A percentile compares a stretch with the other conserved stretches of the same genome.
phyloP scores from a whole-genome alignment of 495 filamentous ascomycete species.

The Aspergillus olivimuriae region DNA sequence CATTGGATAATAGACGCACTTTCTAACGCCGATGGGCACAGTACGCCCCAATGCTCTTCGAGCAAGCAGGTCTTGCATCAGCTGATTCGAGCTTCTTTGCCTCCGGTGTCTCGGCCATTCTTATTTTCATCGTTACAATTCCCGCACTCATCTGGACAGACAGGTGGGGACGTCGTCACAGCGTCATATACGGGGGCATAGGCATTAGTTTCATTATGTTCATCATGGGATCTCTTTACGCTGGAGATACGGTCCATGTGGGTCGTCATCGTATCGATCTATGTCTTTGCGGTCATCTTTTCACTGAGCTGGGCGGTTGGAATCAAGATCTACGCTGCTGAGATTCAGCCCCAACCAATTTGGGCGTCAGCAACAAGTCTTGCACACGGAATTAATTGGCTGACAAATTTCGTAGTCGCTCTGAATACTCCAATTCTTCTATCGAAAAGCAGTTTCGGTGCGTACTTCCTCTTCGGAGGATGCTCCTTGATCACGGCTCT shows the following conservation, averaged over 20 bases:
- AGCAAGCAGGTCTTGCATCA: constrained; percentile 45
- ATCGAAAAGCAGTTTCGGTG: constrained; percentile 46
- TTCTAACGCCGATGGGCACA: no score
- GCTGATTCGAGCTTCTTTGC: constrained; percentile 47
- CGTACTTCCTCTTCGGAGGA: constrained; percentile 57
- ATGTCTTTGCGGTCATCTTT: constrained; percentile 18
- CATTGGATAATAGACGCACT: no score
- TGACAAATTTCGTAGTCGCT: constrained; percentile 58
- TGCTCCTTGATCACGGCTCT: constrained; percentile 41
- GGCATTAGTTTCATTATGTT: constrained; percentile 41
- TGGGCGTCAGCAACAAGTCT: constrained; percentile 45
- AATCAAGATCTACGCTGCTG: constrained; percentile 47
- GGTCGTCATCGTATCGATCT: constrained; percentile 39
- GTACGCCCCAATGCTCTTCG: constrained; percentile 49
- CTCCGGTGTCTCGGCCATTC: constrained; percentile 46
- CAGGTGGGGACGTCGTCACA: constrained; percentile 52
- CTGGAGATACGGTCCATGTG: constrained; percentile 44
- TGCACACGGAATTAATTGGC: constrained; percentile 45
- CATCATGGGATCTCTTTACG: constrained; percentile 47
- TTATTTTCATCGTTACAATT: constrained; percentile 44
- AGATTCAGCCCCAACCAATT: constrained; percentile 51
- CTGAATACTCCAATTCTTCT: constrained; percentile 58
- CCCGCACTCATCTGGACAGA: constrained; percentile 51
- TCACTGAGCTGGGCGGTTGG: constrained; percentile 48
- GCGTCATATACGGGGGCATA: constrained; percentile 49